Evolutionary conservation across 2,329 filamentous ascomycete genomes (phyloP), one percentile per base, ranked within the genome.

Genomic region (Fusarium sp.): DNA sequence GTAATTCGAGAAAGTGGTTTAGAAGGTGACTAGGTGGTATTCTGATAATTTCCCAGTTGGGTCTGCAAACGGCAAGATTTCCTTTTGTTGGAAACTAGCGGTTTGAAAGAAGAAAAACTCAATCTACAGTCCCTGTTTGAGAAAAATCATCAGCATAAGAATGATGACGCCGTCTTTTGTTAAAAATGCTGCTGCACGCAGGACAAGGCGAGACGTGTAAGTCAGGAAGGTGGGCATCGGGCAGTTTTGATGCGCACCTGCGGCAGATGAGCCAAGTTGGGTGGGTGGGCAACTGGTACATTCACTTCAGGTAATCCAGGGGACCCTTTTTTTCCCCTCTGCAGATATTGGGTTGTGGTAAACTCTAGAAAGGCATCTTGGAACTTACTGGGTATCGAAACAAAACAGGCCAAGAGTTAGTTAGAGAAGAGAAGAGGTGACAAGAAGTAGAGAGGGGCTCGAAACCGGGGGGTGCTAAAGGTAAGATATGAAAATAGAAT

Each of bases 141-240:
- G 44, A 46, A 42, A 36, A 15, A 6, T 42, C 30, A 62, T 56
- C 42, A 64, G 58, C 28, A 59, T 46, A 52, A 54, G 33, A 52
- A 59, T 46, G 44, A 51, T 64, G 54, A 57, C 31, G 65, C 20
- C 41, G 46, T 34, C n/a, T 26, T 34, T 40, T 51, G 45, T 42
- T 63, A 37, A 62, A 53, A 53, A 40, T 54, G 53, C 51, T 54
- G 53, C 51, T 54, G 57, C 57, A 61, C 42, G 20, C 34, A 56
- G 44, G 58, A 49, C 60, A 57, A 49, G 28, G 50, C 58, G 36
- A 63, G 49, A 70, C 67, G 67, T 70, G 62, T 70, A 70, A 70
- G 67, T 70, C 67, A 49, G 64, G 67, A 67, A 70, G 67, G 67
- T 70, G 67, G 67, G 62, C 50, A 62, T 70, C 53, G 63, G 59